Conservation (phyloP, 768 basidiomycete species). For the Mycena pura region DNA sequence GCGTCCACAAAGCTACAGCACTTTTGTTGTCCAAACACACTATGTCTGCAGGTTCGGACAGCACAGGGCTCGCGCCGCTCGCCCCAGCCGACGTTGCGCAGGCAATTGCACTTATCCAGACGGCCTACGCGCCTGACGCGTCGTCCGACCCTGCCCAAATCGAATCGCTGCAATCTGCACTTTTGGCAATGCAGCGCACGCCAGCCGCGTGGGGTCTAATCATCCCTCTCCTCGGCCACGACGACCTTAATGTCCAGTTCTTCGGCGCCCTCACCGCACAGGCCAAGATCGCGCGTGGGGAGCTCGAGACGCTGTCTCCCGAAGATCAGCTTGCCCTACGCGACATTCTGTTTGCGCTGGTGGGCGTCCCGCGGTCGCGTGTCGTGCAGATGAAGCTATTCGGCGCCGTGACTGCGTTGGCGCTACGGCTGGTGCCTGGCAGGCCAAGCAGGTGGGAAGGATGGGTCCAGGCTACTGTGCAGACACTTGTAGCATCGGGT, state of each 20-base stretch:
- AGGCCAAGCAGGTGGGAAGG: slow-evolving; percentile 63
- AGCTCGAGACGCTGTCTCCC: neutral
- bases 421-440: slow-evolving; percentile 1
- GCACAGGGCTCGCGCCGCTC: no score
- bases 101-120: slow-evolving; percentile 23
- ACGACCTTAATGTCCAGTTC: slow-evolving; percentile 88
- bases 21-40: no score
- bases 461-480: slow-evolving; percentile 75
- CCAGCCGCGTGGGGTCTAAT: slow-evolving; percentile 87
- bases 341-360: slow-evolving; percentile 53
- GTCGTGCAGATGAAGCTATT: slow-evolving; percentile 24
- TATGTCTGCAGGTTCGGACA: no score
- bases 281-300: slow-evolving; percentile 89
- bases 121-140: slow-evolving; percentile 43
- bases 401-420: slow-evolving; percentile 16
- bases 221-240: slow-evolving; percentile 72
- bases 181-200: slow-evolving; percentile 12
- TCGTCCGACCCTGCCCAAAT: slow-evolving; percentile 45
- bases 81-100: slow-evolving; percentile 21
- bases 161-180: slow-evolving; percentile 50
- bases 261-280: slow-evolving; percentile 94
- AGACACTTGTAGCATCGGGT: slow-evolving; percentile 64
- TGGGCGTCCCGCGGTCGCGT: slow-evolving; percentile 54
- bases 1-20: no score
- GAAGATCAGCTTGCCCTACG: slow-evolving; percentile 1